Percentiles rank a stretch among this genome's conserved stretches.
These are phyloP conservation scores for Casaregolazyma suthepensis DNA, from an alignment of 1,139 yeast species.

Conservation along the genomic window DNA sequence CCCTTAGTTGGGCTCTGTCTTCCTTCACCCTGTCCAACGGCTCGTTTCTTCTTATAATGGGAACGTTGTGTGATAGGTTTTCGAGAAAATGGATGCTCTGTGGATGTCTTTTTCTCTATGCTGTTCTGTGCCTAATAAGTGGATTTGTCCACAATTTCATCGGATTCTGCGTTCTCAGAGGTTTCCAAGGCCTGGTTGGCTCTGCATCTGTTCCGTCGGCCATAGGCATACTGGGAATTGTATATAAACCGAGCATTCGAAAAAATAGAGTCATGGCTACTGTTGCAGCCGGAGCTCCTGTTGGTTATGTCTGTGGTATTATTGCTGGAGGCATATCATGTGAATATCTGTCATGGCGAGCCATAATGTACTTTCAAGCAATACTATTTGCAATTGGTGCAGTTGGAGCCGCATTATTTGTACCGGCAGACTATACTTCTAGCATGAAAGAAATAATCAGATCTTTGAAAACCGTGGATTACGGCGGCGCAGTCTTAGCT, in stretches of 20 bases:
- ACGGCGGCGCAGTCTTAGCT: conserved; percentile 37
- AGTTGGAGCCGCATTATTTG: conserved; percentile 25
- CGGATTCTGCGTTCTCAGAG: conserved; percentile 36
- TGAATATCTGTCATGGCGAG: conserved; percentile 36
- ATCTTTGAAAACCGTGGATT: conserved; percentile 33
- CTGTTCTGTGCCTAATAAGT: conserved; percentile 34
- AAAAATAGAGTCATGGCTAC: conserved; percentile 41
- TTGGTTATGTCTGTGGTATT: conserved; percentile 39
- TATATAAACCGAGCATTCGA: conserved; percentile 34
- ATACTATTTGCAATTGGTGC: conserved; percentile 33
- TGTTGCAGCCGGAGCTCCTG: conserved; percentile 43
- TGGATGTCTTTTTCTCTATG: conserved; percentile 30
- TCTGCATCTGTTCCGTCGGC: conserved; percentile 42
- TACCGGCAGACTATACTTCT: conserved; percentile 31
- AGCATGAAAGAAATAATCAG: conserved; percentile 13
- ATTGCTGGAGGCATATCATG: conserved; percentile 40
- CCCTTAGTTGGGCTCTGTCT: conserved; percentile 38
- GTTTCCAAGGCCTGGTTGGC: conserved; percentile 38
- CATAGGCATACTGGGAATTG: conserved; percentile 40
- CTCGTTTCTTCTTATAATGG: conserved; percentile 37
- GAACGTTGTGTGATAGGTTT: conserved; percentile 40
- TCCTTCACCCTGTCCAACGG: conserved; percentile 40
- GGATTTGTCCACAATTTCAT: conserved; percentile 37
- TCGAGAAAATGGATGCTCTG: conserved; percentile 38
- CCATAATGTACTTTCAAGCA: conserved; percentile 37